phyloP scores from a whole-genome alignment of 495 filamentous ascomycete genomes.

The Parathielavia appendiculata region DNA sequence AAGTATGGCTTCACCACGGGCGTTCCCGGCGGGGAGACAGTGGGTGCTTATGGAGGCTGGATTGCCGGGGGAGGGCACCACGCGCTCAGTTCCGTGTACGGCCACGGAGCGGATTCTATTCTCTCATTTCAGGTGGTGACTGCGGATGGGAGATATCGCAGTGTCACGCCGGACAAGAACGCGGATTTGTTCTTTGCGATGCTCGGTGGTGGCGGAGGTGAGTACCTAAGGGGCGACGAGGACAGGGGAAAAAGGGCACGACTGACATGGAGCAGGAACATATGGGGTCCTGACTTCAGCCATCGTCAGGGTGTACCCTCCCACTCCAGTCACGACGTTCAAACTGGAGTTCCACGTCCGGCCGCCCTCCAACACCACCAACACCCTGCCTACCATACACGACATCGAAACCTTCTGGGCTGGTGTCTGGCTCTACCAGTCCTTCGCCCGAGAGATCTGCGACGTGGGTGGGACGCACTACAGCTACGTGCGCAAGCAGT shows the following conservation, averaged over 20 bases:
- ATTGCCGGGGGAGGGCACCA: constrained; percentile 44
- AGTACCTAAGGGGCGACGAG: not conserved
- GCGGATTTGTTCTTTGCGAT: constrained; percentile 51
- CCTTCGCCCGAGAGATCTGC: constrained; percentile 33
- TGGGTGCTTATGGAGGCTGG: constrained; percentile 43
- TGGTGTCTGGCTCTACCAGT: constrained; percentile 40
- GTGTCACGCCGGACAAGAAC: constrained; percentile 40
- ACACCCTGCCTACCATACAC: constrained; percentile 20
- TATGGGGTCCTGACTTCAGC: constrained; percentile 53
- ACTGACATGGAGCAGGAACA: constrained; percentile 33
- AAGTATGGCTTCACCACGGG: constrained; percentile 38
- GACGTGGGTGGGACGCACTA: constrained; percentile 44
- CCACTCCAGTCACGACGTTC: constrained; percentile 22
- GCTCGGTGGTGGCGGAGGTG: constrained; percentile 49
- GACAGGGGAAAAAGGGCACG: not conserved
- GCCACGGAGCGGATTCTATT: constrained; percentile 47
- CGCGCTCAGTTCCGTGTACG: constrained; percentile 39
- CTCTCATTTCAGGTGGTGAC: constrained; percentile 45
- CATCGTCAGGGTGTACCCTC: constrained; percentile 42
- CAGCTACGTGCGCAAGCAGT: constrained; percentile 26
- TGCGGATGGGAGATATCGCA: constrained; percentile 41
- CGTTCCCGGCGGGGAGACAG: constrained; percentile 30
- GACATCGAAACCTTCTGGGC: constrained; percentile 45
- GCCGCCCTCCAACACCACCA: constrained; percentile 32
- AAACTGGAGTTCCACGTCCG: constrained; percentile 27